Base-by-base conservation (phyloP, 331 rosid genomes). In the Malus hybrid region DNA sequence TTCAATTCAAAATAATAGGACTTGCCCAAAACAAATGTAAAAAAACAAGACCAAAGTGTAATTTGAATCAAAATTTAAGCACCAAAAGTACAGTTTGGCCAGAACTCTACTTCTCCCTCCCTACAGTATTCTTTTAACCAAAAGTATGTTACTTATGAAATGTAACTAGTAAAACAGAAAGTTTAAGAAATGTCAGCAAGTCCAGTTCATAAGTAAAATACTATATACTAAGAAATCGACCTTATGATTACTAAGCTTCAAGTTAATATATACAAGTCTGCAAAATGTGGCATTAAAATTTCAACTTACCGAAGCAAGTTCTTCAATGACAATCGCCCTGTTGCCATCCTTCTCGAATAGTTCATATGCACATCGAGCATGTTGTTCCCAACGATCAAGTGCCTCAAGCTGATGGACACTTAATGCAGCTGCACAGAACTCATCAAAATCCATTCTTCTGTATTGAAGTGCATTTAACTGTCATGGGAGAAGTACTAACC, bases 361-460 rank as follows among this genome's bases (percentile, higher is more conserved):
- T 75, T 95, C 99, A 65, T 90, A 95, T 10, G 97, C 97, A 73
- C 96, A 90, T 56, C 96, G 96, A 3, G 99, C 96, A 75, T 92
- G 97, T 72, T 90, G 97, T 64, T 95, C 99, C 99, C 99, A 95
- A 3, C 91, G 92, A 74, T 89, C 96, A 26, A 95, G 97, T 63
- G 97, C 99, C 87, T 92, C 99, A 14, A 95, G 93, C 89, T 95
- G 99, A 84, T 95, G 96, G 34, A 95, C 96, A 60, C 97, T 90
- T 70, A 87, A 77, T 26, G 97, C 86, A 86, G 99, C 92, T 0
- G 97, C 97, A 78, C 97, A 92, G 78, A 95, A 95, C 84, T 95
- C 99, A 78, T 92, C 97, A 82, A 90, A 95, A 77, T 95, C 97
- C 99, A 95, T 92, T 82, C 99, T 89, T 89, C 97, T 89, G 80